phyloP scores from a whole-genome alignment of 495 filamentous ascomycete genomes.

The Filosporella fistucella region DNA sequence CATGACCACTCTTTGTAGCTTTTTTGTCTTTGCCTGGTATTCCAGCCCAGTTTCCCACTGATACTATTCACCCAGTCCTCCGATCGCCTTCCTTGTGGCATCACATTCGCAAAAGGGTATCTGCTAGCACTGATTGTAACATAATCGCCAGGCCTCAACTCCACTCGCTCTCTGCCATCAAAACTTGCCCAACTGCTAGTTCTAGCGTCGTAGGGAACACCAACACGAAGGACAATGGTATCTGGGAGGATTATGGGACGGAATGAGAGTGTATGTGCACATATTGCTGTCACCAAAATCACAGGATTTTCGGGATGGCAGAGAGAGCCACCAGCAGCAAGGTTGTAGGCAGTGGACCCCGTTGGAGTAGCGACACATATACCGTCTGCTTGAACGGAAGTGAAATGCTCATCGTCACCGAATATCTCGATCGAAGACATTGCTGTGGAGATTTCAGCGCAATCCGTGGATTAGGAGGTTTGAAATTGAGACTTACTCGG shows the following conservation, averaged over 20 bases:
- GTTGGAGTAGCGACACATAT: slow-evolving; percentile 89
- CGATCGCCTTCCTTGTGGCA: slow-evolving; percentile 65
- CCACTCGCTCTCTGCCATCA: slow-evolving; percentile 85
- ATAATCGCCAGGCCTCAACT: slow-evolving; percentile 87
- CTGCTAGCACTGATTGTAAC: slow-evolving; percentile 90
- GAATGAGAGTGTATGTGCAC: slow-evolving; percentile 93
- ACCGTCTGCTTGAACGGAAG: slow-evolving; percentile 80
- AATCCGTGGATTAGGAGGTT: neutral
- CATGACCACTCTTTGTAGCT: slow-evolving; percentile 42
- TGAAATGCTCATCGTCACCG: slow-evolving; percentile 93
- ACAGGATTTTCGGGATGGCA: slow-evolving; percentile 97
- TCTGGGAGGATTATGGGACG: slow-evolving; percentile 93
- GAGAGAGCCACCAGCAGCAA: slow-evolving; percentile 90
- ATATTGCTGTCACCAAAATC: slow-evolving; percentile 92
- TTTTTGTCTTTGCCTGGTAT: slow-evolving; percentile 74
- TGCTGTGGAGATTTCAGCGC: slow-evolving; percentile 39
- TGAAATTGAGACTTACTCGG: slow-evolving; percentile 33
- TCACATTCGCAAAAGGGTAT: slow-evolving; percentile 89
- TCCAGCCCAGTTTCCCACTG: slow-evolving; percentile 88
- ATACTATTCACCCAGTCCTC: slow-evolving; percentile 96
- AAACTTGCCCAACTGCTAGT: slow-evolving; percentile 95
- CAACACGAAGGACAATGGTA: slow-evolving; percentile 85
- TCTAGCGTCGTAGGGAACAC: slow-evolving; percentile 88
- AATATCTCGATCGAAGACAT: slow-evolving; percentile 89
- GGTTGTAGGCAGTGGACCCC: slow-evolving; percentile 94